Evolutionary conservation across 352 stramenopile genomes (phyloP), one percentile per base, ranked within the genome.

Genomic region (Hyaloperonospora brassicae): DNA sequence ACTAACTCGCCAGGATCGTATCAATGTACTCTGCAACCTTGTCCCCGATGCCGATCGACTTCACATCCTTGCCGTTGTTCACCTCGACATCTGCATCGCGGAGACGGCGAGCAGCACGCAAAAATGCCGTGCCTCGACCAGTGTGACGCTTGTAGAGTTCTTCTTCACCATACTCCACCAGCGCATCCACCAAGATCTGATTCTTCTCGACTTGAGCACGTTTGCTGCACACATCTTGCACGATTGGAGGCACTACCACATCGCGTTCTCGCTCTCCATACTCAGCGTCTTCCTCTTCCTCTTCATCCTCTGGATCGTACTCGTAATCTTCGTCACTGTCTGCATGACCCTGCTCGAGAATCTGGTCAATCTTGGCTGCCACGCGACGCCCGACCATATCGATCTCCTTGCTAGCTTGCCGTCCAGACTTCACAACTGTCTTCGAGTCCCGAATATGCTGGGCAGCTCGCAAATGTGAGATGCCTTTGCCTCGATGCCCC

Each of bases 331-430:
- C 73, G 22, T 85, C 80, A 39, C 70, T 84, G 14, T 91, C 81
- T 7, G 79, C 81, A 43, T 91, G 74, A 0, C 78, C 81, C 0
- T 87, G 62, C 11, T 73, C 47, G 21, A 91, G 53, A 52, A 91
- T 91, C 64, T 89, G 81, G 42, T 89, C 73, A 13, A 91, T 78
- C 56, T 89, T 91, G 31, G 66, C 61, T 1, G 74, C 73, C 23
- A 89, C 69, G 1, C 62, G 47, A 23, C 67, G 48, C 35, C 81
- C 81, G 1, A 91, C 76, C 67, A 87, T 84, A 10, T 52, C 63
- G 22, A 91, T 77, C 47, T 77, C 66, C 31, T 69, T 58, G 30
- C 52, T 76, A 0, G 81, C 81, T 46, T 88, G 73, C 10, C 54
- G 51, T 1, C 70, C 68, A 14, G 68, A 78, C 55, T 64, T 82